Evolutionary conservation across 768 basidiomycete species (phyloP), one percentile per base, ranked within the genome.

Genomic region (Mycena belliarum): DNA sequence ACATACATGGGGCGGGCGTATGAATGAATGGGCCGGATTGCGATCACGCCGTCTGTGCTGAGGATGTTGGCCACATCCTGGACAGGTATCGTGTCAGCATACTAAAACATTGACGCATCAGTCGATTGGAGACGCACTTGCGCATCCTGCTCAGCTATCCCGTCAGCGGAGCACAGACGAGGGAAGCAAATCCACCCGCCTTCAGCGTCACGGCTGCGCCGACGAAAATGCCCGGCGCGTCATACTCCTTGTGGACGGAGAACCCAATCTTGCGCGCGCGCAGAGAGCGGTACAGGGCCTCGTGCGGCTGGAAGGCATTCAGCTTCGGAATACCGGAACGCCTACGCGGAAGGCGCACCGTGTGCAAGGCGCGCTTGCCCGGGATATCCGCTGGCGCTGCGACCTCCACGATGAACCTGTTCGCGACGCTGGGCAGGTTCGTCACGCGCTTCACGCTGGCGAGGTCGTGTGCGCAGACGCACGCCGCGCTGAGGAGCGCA

Each of bases 391-490:
- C 71, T 38, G 72, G 33, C 43, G 60, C 63, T 49, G 83, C 79
- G 18, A 86, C 76, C 63, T 87, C 84, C 51, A 87, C 75, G 53
- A 86, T 83, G 62, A 82, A 85, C 57, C 77, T 79, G 67, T 82
- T 81, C 14, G 79, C 71, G 14, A 82, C 70, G 49, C 67, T 72
- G 15, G 71, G 70, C n/a, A 75, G 59, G 44, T 75, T 77, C 11
- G 74, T 71, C 12, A 67, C 72, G 48, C 68, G 71, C 65, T 76
- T 69, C 51, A 81, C 70, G 55, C 64, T 66, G 20, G 77, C 76
- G 50, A 79, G 67, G 7, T 76, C 70, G 24, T 52, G 59, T 28
- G 69, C 73, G 21, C 68, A 64, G 9, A 67, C 69, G 20, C 64
- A 65, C 42, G 66, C 56, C 26, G 66, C 68, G 43, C 63, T 55